Evolutionary conservation across 176 grass and related monocot species (phyloP), one percentile per base, ranked within the genome.

Genomic region (Aegilops tauschii): DNA sequence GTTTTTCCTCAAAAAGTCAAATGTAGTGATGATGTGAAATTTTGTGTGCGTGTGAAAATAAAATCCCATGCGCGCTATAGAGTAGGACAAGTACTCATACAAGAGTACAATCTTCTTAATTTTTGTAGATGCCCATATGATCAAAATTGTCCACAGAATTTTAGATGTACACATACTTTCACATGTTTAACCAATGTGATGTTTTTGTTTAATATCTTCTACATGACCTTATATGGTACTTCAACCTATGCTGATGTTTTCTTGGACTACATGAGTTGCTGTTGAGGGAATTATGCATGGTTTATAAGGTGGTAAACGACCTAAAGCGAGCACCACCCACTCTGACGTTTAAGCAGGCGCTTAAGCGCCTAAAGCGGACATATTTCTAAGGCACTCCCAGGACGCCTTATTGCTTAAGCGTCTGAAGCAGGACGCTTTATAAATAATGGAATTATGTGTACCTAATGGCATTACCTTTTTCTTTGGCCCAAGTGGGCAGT

Each of bases 401-500:
- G 36, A 37, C 36, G 36, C 36, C 36, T 37, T 37, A 37, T 37
- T 6, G 6, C 36, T 37, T 37, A 37, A 37, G 36, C 36, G 6
- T 37, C 36, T 37, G 36, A 37, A 37, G 36, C 36, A 37, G 36
- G 36, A 37, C 36, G 36, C 36, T 8, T 37, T 37, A 37, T 37
- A 37, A 37, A 37, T 37, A 37, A 39, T 9, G 1, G 71, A 72
- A 20, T 20, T 64, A 12, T 56, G 12, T n/a, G 25, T 63, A 84
- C 89, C 59, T 92, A 70, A 90, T 50, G 14, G 1, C 30, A 56
- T 87, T 73, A 81, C 31, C 56, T 40, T 80, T 52, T 89, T 8
- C 69, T 89, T 89, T 92, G 72, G 18, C 52, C 86, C 49, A 91
- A 96, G 96, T 84, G 91, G 75, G 92, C 85, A 32, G 77, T 89